Evolutionary conservation across 23 red algal genomes (phyloP).

Genomic region (Gracilaria domingensis): DNA sequence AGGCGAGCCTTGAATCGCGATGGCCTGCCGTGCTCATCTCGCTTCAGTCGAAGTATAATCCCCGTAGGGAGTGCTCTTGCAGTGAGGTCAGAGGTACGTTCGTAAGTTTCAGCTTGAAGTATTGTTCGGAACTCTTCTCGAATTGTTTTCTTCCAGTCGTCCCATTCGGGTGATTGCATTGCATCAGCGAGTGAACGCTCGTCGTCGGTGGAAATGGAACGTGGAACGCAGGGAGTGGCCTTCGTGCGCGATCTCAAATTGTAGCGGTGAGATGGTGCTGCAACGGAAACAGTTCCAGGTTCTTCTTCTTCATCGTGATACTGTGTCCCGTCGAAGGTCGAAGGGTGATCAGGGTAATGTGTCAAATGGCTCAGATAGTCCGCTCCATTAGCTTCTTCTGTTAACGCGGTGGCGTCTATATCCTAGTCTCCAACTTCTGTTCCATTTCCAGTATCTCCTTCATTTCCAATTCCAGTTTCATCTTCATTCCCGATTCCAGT

Average conservation of each 20-base stretch:
- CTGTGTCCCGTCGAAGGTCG: background rate
- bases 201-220: background rate
- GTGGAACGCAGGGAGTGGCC: background rate
- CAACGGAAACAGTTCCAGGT: no score
- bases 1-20: slow-evolving; percentile 32
- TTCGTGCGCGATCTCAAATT: background rate
- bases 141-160: slow-evolving; percentile 38
- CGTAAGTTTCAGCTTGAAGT: background rate
- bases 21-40: slow-evolving; percentile 27
- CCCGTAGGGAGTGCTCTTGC: background rate
- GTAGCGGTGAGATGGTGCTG: background rate
- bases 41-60: slow-evolving; percentile 51
- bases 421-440: background rate
- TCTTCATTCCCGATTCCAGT: no score
- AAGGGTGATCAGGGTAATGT: slow-evolving; percentile 18
- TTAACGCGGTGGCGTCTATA: no score
- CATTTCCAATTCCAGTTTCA: no score
- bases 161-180: background rate
- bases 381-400: no score
- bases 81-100: background rate
- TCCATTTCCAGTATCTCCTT: background rate
- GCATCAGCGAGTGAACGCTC: slow-evolving; percentile 2
- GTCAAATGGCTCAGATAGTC: background rate
- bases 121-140: slow-evolving; percentile 37
- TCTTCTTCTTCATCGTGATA: background rate